Base-by-base conservation (phyloP, 805 yeast species). In the Zygoascus biomembranicola region DNA sequence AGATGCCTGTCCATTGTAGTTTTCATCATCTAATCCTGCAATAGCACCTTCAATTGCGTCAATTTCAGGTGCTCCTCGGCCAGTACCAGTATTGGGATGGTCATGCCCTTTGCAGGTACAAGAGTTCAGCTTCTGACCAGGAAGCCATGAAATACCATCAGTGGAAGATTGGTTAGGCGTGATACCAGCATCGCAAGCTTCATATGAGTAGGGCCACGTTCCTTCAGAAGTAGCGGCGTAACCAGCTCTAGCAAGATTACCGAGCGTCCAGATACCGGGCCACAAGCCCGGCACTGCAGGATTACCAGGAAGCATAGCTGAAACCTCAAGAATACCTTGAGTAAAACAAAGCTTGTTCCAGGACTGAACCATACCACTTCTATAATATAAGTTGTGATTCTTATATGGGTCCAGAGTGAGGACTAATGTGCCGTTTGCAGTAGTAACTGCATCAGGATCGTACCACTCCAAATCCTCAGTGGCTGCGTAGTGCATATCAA, bases 261-360 rank as follows among this genome's bases (percentile, higher is more conserved):
- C 97, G 81, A 90, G 75, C 4, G 96, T 78, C 97, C 97, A 90
- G 54, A 88, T 62, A 75, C 97, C 98, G 1, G 98, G 97, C 98
- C 98, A 90, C 59, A 90, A 73, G 19, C 98, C 98, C 4, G 85
- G 74, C 32, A 84, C 76, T 53, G 80, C 73, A 62, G 95, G 96
- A 60, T 78, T 79, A 57, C 88, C 87, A 35, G 97, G 96, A 57
- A 90, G 71, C 55, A 77, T 77, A 0, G 87, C 92, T 9, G 89
- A 81, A 5, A 85, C 79, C 65, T 87, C 96, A 58, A 90, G 61
- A 43, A 73, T 66, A 49, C 97, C 97, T 64, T 89, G 89, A 2
- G 95, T 84, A 67, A 85, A 89, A 66, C 98, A 90, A 66, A 90
- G 63, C 70, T 84, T 82, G 70, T 90, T 90, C 98, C 98, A 90